Base-by-base conservation (phyloP, 2,329 filamentous ascomycete genomes). In the Aspergillus sp. region DNA sequence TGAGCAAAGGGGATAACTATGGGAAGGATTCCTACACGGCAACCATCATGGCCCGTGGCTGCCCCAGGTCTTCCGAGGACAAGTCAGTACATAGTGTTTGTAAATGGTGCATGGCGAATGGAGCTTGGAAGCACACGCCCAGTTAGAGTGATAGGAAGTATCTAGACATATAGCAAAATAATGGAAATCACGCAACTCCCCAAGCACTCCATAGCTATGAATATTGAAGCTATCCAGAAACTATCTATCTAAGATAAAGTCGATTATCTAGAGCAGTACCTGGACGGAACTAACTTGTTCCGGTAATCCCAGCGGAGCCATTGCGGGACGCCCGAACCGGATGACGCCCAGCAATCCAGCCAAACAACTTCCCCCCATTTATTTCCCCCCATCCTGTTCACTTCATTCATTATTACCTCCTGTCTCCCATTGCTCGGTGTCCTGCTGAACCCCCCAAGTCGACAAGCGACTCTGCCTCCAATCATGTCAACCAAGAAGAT, bases 401-500 rank as follows among this genome's bases (percentile, higher is more conserved):
- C 21, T 23, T 43, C 38, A 32, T 43, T 36, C 28, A 25, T 39
- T 21, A n/a, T 47, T 6, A 15, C 48, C 5, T 45, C 32, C 58
- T 23, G 23, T 23, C 51, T 17, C 55, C 55, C 60, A 63, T 62
- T 61, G 58, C 61, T 64, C 52, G 36, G 56, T 58, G 54, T 56
- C 58, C 41, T 10, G 8, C 25, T 28, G 59, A n/a, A 53, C 47
- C 55, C 12, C 10, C 32, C 12, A 36, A 36, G 32, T 36, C 32
- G 32, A 36, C 32, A 36, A 36, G 32, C 12, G 32, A 36, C 32
- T 36, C 4, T 13, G 32, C 12, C 23, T 47, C 58, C 39, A 56
- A 74, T 36, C 60, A 79, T 79, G 77, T 70, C 76, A 38, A 70
- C 69, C 61, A 78, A 78, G 67, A 77, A 67, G 85, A 90, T 90